Evolutionary conservation across 371 early-diverging fungal species (phyloP), one percentile per base, ranked within the genome.

Genomic region (Lichtheimia hyalospora): DNA sequence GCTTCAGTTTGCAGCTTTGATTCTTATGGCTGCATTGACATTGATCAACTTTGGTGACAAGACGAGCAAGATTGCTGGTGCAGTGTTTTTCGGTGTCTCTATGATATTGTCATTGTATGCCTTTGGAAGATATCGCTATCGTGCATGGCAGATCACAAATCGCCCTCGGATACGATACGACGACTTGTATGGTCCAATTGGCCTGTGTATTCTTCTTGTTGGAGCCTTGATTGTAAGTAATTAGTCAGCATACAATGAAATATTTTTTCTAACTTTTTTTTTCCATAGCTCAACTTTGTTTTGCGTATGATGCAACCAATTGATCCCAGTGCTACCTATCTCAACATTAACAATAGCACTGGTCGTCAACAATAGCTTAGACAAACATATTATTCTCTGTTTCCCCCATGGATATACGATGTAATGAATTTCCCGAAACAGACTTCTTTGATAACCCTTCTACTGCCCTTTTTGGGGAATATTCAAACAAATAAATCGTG

Each of bases 111-210:
- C 91, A 60, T 62, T 92, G 21, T 96, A 96, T 68, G 89, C 95
- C 3, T 83, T 94, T 54, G 84, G 82, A 56, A 79, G 93, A 52
- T 96, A 89, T 82, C 84, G 92, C 60, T 98, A 93, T 91, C 84
- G 98, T 53, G 94, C 93, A 3, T 62, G 63, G 34, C 73, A 73
- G 48, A 79, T 79, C 23, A 51, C 74, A 74, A 60, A 72, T 62
- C 67, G 81, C 66, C 74, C 81, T 59, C 57, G 69, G 56, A 46
- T 82, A 67, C 66, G 86, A 66, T 89, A 84, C 54, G 86, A 84
- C 59, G 86, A 85, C 66, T 52, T 82, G 7, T 72, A 73, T 52
- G 89, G 92, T 5, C 96, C 96, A 5, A 84, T 90, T 10, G 77
- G 93, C 39, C 83, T 96, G n/a, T 92, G 93, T 23, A 60, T 89